Conservation (phyloP, 768 basidiomycete species). For the Leccinum broughii region DNA sequence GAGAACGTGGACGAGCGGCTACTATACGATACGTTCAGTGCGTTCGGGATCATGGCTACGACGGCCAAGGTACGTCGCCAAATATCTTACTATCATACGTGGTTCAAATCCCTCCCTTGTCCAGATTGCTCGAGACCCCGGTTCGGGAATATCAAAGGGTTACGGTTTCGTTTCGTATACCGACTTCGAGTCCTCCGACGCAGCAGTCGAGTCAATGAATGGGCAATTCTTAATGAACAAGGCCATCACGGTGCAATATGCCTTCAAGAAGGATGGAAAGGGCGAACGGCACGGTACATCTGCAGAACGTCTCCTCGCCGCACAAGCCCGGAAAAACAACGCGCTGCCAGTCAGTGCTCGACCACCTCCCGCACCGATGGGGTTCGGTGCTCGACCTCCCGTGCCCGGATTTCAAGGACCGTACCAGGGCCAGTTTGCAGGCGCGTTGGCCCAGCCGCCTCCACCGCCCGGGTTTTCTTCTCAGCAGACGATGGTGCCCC, state of each 20-base stretch:
- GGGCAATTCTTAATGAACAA: constrained; percentile 98
- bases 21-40: constrained; percentile 92
- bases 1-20: constrained; percentile 93
- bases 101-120: background rate
- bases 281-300: constrained; percentile 96
- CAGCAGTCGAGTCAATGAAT: constrained; percentile 96
- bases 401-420: constrained; percentile 54
- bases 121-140: constrained; percentile 82
- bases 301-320: constrained; percentile 94
- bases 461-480: constrained; percentile 35
- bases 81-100: background rate
- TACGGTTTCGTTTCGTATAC: constrained; percentile 53
- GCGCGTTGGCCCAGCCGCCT: constrained; percentile 77
- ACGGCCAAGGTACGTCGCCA: constrained; percentile 67
- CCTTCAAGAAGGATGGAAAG: constrained; percentile 99
- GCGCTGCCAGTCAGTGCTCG: constrained; percentile 77
- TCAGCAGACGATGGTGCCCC: constrained; percentile 40
- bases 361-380: constrained; percentile 73
- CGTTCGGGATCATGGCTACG: constrained; percentile 90
- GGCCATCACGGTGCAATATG: constrained; percentile 94
- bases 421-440: constrained; percentile 93
- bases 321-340: constrained; percentile 95
- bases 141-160: constrained; percentile 54
- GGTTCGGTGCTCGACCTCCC: constrained; percentile 37
- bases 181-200: constrained; percentile 94